phyloP scores from a whole-genome alignment of 148 eudicot species.

The Chenopodium formosanum region DNA sequence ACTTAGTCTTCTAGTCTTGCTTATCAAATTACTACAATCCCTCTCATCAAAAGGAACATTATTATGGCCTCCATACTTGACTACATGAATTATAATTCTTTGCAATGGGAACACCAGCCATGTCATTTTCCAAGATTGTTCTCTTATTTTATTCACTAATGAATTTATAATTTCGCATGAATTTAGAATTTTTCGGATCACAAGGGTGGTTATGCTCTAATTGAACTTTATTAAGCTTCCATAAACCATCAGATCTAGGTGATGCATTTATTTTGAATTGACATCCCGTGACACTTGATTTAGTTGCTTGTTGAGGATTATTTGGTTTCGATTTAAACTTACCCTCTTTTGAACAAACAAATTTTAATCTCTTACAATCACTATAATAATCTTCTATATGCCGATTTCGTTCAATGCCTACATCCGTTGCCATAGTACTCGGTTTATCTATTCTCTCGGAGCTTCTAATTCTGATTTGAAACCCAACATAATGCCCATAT shows the following conservation, averaged over 20 bases:
- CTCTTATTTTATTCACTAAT: constrained; percentile 7
- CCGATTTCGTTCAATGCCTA: too few species aligned
- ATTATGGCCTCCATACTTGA: constrained; percentile 9
- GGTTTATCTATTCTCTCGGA: too few species aligned
- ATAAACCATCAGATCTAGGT: not conserved
- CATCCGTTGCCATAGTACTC: too few species aligned
- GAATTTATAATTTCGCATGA: constrained; percentile 2
- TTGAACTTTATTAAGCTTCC: not conserved
- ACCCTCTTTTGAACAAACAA: too few species aligned
- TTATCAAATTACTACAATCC: constrained; percentile 11
- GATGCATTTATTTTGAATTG: constrained; percentile 2
- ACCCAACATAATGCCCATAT: too few species aligned
- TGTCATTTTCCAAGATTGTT: constrained; percentile 8
- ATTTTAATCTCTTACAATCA: too few species aligned
- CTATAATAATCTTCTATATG: too few species aligned
- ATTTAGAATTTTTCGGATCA: not conserved
- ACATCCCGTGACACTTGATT: not conserved
- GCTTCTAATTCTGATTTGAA: too few species aligned
- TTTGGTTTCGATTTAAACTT: too few species aligned
- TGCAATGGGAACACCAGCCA: not conserved
- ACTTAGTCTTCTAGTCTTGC: not conserved
- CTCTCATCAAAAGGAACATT: constrained; percentile 11
- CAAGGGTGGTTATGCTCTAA: constrained; percentile 5
- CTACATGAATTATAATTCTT: constrained; percentile 16
- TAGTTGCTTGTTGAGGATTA: too few species aligned